Evolutionary conservation across 768 basidiomycete genomes (phyloP).

Genomic region (Kockovaella imperatae): DNA sequence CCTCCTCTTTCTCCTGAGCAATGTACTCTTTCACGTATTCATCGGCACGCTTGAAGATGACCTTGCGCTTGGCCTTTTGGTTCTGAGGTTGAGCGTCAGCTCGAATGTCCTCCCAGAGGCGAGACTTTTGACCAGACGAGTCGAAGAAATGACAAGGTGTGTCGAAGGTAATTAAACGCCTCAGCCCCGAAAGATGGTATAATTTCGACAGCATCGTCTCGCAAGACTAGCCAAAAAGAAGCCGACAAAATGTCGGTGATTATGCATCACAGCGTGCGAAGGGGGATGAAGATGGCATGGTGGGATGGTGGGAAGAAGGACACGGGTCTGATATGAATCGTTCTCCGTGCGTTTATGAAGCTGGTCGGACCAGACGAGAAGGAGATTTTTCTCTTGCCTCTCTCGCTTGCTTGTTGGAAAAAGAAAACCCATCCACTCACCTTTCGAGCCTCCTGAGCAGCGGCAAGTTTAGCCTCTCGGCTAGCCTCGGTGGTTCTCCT

Average conservation of each 20-base stretch:
- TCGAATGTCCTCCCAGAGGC: no score
- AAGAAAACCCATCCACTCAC: no score
- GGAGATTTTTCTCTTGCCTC: no score
- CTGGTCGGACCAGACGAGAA: no score
- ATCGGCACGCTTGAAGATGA: slow-evolving; percentile 99
- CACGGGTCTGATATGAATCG: no score
- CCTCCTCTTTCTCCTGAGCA: slow-evolving; percentile 86
- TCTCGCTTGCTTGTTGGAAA: no score
- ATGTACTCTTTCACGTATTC: slow-evolving; percentile 96
- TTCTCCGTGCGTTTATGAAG: no score
- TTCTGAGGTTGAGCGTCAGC: slow-evolving; percentile 52
- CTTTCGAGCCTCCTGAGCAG: slow-evolving; percentile 78
- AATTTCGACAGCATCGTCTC: slow-evolving; percentile 66
- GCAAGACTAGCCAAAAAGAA: slow-evolving; percentile 57
- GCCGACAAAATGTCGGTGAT: slow-evolving; percentile 51
- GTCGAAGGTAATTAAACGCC: slow-evolving; percentile 11
- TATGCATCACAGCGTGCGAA: slow-evolving; percentile 68
- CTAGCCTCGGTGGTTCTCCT: slow-evolving; percentile 96
- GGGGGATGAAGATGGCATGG: no score
- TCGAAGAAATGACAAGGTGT: slow-evolving; percentile 23
- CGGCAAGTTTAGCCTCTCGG: slow-evolving; percentile 81
- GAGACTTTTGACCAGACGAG: slow-evolving; percentile 12
- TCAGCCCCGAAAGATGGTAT: slow-evolving; percentile 97
- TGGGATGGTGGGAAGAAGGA: no score
- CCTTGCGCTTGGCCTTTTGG: slow-evolving; percentile 81